phyloP scores from a whole-genome alignment of 108 stramenopile genomes.

The Parietichytrium sp. region DNA sequence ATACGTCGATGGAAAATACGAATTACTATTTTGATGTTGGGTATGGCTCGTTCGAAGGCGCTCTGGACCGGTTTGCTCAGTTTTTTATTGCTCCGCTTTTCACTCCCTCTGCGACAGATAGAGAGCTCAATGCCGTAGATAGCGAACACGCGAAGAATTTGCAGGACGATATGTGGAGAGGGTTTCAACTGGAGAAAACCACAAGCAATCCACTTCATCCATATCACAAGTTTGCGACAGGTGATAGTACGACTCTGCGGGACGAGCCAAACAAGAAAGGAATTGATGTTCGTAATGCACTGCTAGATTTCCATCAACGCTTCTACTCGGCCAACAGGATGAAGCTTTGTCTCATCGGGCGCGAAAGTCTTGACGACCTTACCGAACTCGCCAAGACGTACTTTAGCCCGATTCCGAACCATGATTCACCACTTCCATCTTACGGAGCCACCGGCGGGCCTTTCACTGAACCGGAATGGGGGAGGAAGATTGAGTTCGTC shows the following conservation, averaged over 20 bases:
- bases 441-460: slow-evolving; percentile 6
- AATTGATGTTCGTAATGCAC: slow-evolving; percentile 70
- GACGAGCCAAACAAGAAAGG: slow-evolving; percentile 60
- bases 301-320: slow-evolving; percentile 78
- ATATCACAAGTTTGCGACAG: slow-evolving; percentile 85
- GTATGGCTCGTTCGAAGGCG: slow-evolving; percentile 75
- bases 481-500: slow-evolving; percentile 69
- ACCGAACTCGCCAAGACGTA: slow-evolving; percentile 68
- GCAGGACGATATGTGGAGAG: slow-evolving; percentile 86
- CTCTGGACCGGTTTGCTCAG: slow-evolving; percentile 86
- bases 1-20: slow-evolving; percentile 86
- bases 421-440: neutral
- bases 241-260: slow-evolving; percentile 85
- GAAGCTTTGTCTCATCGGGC: slow-evolving; percentile 80
- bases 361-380: slow-evolving; percentile 73
- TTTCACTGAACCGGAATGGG: neutral
- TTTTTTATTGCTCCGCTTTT: slow-evolving; percentile 89
- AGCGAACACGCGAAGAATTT: slow-evolving; percentile 89
- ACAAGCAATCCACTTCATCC: slow-evolving; percentile 70
- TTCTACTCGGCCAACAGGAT: slow-evolving; percentile 91
- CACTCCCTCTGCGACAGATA: slow-evolving; percentile 70
- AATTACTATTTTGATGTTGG: slow-evolving; percentile 85
- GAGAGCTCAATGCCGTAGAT: slow-evolving; percentile 91
- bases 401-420: slow-evolving; percentile 70
- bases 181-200: slow-evolving; percentile 71